A percentile compares a stretch with the other conserved stretches of the same genome.
Conservation (phyloP, 768 basidiomycete genomes). For the Kwoniella newhampshirensis region DNA sequence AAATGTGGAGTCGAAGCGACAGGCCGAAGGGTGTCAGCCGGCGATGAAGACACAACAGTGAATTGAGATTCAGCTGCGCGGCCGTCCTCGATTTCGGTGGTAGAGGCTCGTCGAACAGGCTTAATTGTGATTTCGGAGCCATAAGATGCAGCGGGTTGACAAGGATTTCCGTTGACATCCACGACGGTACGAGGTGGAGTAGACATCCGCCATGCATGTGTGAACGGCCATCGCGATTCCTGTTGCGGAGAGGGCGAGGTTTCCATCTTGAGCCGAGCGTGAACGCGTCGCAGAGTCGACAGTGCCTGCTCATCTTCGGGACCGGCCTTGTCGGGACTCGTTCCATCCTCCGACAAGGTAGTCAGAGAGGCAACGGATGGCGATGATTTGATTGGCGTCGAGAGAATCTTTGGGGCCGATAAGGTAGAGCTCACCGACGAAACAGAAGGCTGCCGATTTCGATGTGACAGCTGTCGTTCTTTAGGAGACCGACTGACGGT, state of each 20-base stretch:
- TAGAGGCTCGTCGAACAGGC: too few species aligned
- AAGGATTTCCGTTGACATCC: too few species aligned
- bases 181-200: slow-evolving; percentile 8
- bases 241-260: too few species aligned
- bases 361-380: slow-evolving; percentile 24
- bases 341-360: slow-evolving; percentile 1
- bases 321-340: neutral
- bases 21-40: slow-evolving; percentile 18
- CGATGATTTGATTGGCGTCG: slow-evolving; percentile 21
- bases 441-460: slow-evolving; percentile 1
- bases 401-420: slow-evolving; percentile 15
- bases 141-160: too few species aligned
- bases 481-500: slow-evolving; percentile 1
- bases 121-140: too few species aligned
- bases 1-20: slow-evolving; percentile 24
- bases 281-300: slow-evolving; percentile 18
- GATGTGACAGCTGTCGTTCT: neutral
- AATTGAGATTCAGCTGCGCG: too few species aligned
- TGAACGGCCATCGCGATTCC: slow-evolving; percentile 6
- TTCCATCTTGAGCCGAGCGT: too few species aligned
- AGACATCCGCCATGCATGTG: slow-evolving; percentile 14
- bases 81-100: too few species aligned
- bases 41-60: neutral
- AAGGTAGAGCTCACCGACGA: slow-evolving; percentile 7
- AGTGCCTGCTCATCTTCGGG: slow-evolving; percentile 2